phyloP scores from a whole-genome alignment of 2,329 filamentous ascomycete genomes.

The Bipolaris cookei region DNA sequence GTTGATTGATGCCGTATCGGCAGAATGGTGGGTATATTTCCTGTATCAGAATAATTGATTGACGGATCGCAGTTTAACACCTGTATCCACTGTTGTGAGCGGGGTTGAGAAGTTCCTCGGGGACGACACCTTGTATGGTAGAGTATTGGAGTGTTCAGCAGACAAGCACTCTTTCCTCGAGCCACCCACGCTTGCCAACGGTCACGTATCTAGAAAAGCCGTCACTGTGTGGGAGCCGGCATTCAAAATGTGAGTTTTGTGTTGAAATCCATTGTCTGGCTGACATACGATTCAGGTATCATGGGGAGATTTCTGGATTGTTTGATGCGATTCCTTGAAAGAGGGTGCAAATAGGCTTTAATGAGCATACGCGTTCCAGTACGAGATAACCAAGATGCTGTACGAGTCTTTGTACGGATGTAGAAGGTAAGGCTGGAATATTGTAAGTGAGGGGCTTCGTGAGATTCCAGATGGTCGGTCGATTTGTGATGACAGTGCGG shows the following conservation, averaged over 20 bases:
- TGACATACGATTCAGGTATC: conserved; percentile 32
- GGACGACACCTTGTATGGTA: conserved; percentile 53
- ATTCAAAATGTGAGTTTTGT: conserved; percentile 48
- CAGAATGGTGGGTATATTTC: conserved; percentile 24
- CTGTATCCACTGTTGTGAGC: conserved; percentile 52
- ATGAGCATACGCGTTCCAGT: background rate
- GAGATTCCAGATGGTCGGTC: conserved; percentile 8
- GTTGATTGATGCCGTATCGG: conserved; percentile 38
- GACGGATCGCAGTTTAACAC: conserved; percentile 37
- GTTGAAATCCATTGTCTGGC: background rate
- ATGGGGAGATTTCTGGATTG: conserved; percentile 53
- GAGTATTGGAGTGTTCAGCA: conserved; percentile 55
- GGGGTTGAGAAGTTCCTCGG: conserved; percentile 57
- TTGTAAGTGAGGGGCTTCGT: background rate
- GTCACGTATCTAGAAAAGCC: conserved; percentile 51
- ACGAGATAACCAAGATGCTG: background rate
- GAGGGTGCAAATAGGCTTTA: background rate
- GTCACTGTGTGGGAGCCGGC: conserved; percentile 58
- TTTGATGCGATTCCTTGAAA: conserved; percentile 44
- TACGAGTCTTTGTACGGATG: background rate
- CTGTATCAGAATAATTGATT: conserved; percentile 1
- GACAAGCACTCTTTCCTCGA: conserved; percentile 51
- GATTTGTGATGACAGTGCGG: background rate
- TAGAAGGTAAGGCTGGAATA: background rate
- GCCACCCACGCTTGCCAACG: conserved; percentile 50